Conservation (phyloP, 129 eudicot species). For the Pulicaria dysenterica region DNA sequence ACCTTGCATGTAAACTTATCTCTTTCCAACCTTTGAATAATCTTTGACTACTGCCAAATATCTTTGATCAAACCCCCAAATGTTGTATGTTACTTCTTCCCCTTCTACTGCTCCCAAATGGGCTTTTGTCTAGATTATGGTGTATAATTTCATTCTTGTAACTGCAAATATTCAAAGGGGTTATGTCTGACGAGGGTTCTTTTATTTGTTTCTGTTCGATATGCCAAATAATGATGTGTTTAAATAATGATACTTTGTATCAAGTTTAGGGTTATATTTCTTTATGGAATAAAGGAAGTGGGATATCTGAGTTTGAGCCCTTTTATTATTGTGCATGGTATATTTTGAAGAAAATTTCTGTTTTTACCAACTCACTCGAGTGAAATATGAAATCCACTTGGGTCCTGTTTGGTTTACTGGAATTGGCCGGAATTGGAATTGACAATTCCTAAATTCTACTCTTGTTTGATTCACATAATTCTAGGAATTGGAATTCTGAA, state of each 20-base stretch:
- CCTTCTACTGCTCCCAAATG: background rate
- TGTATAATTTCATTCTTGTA: slow-evolving; percentile 7
- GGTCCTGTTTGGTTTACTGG: too few relatives aligned
- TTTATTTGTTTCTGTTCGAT: background rate
- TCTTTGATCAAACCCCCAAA: background rate
- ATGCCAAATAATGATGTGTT: background rate
- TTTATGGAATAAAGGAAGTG: background rate
- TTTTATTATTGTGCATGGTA: background rate
- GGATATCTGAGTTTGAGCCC: too few relatives aligned
- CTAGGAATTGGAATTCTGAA: too few relatives aligned
- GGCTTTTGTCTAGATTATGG: slow-evolving; percentile 5
- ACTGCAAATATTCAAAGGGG: background rate
- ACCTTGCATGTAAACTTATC: slow-evolving; percentile 22
- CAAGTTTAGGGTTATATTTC: background rate
- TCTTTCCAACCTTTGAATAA: background rate
- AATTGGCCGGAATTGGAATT: too few relatives aligned
- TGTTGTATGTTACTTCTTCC: slow-evolving; percentile 1
- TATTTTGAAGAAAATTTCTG: too few relatives aligned
- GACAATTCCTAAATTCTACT: too few relatives aligned
- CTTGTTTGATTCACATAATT: too few relatives aligned
- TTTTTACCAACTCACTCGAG: too few relatives aligned
- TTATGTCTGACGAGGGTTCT: background rate
- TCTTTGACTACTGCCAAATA: background rate
- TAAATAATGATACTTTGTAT: slow-evolving; percentile 5
- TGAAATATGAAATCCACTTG: too few relatives aligned